Evolutionary conservation across 1,284 basidiomycete genomes (phyloP).

Genomic region (Caloboletus firmus): DNA sequence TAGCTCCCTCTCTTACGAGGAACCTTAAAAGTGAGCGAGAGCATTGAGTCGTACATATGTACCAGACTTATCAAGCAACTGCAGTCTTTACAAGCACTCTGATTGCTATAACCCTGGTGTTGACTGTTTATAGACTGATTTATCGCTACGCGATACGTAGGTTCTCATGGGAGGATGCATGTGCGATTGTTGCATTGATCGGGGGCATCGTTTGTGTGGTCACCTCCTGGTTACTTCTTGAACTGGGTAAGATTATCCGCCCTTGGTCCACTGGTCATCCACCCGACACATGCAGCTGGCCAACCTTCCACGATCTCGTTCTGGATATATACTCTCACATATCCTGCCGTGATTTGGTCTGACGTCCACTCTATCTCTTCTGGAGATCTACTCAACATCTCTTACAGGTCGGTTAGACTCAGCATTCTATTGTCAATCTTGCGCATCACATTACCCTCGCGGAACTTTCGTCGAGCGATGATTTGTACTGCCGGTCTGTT

Average conservation of each 20-base stretch:
- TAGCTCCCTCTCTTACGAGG: not conserved
- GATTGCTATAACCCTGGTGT: slow-evolving; percentile 1
- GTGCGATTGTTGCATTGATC: slow-evolving; percentile 9
- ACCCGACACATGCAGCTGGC: slow-evolving; percentile 8
- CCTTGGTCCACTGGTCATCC: not conserved
- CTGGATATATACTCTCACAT: slow-evolving; percentile 22
- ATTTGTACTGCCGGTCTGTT: slow-evolving; percentile 11
- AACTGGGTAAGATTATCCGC: slow-evolving; percentile 5
- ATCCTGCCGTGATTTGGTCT: slow-evolving; percentile 19
- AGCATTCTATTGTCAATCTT: slow-evolving; percentile 25
- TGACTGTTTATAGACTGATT: slow-evolving; percentile 12
- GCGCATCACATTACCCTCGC: slow-evolving; percentile 13
- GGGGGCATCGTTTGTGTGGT: slow-evolving; percentile 10
- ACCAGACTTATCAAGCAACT: not conserved
- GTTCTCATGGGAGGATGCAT: slow-evolving; percentile 25
- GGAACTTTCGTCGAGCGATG: slow-evolving; percentile 10
- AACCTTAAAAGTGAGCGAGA: slow-evolving; percentile 17
- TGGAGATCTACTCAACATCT: not conserved
- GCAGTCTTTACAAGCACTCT: slow-evolving; percentile 21
- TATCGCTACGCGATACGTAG: slow-evolving; percentile 2
- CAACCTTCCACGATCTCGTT: slow-evolving; percentile 6
- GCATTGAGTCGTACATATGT: not conserved
- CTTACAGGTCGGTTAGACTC: slow-evolving; percentile 18
- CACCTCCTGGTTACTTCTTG: slow-evolving; percentile 13
- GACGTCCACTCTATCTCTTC: not conserved